These are phyloP conservation scores for Phytophthora colocasiae DNA, from an alignment of 352 stramenopile genomes.

Conservation along the genomic window DNA sequence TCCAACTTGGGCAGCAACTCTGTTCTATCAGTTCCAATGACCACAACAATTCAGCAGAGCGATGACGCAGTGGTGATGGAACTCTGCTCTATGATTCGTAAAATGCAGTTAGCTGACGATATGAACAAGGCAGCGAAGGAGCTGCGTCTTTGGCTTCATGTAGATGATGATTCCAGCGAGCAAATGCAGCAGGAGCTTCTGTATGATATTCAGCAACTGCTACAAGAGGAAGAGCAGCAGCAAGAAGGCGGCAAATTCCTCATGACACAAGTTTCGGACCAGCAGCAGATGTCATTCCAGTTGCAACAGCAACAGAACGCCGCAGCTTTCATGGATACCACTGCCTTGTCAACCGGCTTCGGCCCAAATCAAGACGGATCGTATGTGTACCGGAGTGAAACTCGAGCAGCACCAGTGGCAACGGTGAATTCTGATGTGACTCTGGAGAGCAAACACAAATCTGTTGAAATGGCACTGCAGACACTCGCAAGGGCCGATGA, in stretches of 20 bases:
- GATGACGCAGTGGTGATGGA: slow-evolving; percentile 50
- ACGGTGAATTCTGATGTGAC: slow-evolving; percentile 10
- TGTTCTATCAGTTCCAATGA: background rate
- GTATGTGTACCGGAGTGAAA: slow-evolving; percentile 13
- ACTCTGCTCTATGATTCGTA: slow-evolving; percentile 47
- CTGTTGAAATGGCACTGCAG: slow-evolving; percentile 36
- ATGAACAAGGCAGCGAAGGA: slow-evolving; percentile 47
- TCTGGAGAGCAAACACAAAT: slow-evolving; percentile 40
- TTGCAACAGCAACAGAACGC: slow-evolving; percentile 22
- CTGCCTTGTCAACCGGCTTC: slow-evolving; percentile 12
- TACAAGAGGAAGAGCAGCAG: slow-evolving; percentile 52
- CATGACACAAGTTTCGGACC: background rate
- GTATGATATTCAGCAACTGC: slow-evolving; percentile 47
- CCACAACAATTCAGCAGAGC: slow-evolving; percentile 19
- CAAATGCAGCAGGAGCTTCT: slow-evolving; percentile 61
- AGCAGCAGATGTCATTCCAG: slow-evolving; percentile 23
- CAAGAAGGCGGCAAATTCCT: slow-evolving; percentile 6
- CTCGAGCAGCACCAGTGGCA: background rate
- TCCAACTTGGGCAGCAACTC: slow-evolving; percentile 33
- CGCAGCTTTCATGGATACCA: slow-evolving; percentile 14
- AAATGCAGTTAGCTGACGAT: slow-evolving; percentile 34
- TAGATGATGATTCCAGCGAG: slow-evolving; percentile 56
- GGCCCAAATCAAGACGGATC: slow-evolving; percentile 6
- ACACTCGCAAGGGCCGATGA: slow-evolving; percentile 48
- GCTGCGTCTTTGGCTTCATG: slow-evolving; percentile 46